Evolutionary conservation across 2,329 filamentous ascomycete genomes (phyloP).

Genomic region (Neonectria magnoliae): DNA sequence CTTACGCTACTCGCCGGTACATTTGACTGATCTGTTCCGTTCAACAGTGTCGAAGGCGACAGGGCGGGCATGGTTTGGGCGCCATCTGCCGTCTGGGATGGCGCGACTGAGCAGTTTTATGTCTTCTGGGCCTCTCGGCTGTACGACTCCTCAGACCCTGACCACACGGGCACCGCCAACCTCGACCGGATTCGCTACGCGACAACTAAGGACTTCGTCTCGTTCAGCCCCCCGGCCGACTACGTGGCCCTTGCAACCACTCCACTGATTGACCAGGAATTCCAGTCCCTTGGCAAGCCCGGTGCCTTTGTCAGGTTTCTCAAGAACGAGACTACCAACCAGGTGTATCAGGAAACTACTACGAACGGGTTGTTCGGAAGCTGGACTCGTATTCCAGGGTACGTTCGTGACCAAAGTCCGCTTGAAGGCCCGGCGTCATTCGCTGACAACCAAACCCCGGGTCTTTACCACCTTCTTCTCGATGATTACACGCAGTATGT

Average conservation of each 20-base stretch:
- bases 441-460: slow-evolving; percentile 48
- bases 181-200: slow-evolving; percentile 59
- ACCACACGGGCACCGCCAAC: slow-evolving; percentile 55
- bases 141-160: slow-evolving; percentile 54
- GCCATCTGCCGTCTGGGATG: slow-evolving; percentile 50
- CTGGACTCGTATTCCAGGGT: slow-evolving; percentile 54
- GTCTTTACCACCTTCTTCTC: slow-evolving; percentile 53
- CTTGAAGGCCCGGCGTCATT: slow-evolving; percentile 52
- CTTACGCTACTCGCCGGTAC: too few relatives aligned
- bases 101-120: slow-evolving; percentile 51
- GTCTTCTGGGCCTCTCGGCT: slow-evolving; percentile 60
- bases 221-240: slow-evolving; percentile 56
- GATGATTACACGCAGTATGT: slow-evolving; percentile 57
- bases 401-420: slow-evolving; percentile 45
- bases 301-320: slow-evolving; percentile 58
- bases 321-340: slow-evolving; percentile 60
- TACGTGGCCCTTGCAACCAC: slow-evolving; percentile 54
- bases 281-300: slow-evolving; percentile 54
- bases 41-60: slow-evolving; percentile 44
- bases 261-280: slow-evolving; percentile 61
- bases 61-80: slow-evolving; percentile 53
- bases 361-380: slow-evolving; percentile 58
- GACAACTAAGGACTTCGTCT: slow-evolving; percentile 60
- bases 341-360: slow-evolving; percentile 59
- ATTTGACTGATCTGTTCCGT: neutral